phyloP scores from a whole-genome alignment of 495 filamentous ascomycete genomes.

The Cetradonia linearis region DNA sequence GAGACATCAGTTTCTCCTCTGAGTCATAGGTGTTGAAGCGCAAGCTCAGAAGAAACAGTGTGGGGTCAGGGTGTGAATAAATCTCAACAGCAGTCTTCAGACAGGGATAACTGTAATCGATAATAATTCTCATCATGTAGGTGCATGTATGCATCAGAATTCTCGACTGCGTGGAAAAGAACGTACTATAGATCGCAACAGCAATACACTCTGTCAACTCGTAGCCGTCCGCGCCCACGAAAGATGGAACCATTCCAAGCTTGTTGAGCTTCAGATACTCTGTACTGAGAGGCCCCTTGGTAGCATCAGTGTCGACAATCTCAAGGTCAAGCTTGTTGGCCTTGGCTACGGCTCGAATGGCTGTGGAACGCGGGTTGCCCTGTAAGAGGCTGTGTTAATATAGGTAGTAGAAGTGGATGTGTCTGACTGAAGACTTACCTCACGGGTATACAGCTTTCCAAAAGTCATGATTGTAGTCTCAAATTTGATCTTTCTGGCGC shows the following conservation, averaged over 20 bases:
- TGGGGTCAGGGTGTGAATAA: constrained; percentile 49
- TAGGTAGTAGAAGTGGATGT: constrained; percentile 16
- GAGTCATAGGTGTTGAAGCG: constrained; percentile 23
- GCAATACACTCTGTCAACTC: constrained; percentile 80
- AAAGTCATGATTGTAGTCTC: constrained; percentile 59
- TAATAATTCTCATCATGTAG: constrained; percentile 70
- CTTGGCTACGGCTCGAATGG: constrained; percentile 85
- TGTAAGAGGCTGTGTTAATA: constrained; percentile 29
- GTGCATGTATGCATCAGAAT: constrained; percentile 13
- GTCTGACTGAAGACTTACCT: constrained; percentile 47
- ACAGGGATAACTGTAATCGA: constrained; percentile 94
- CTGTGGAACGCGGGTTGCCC: constrained; percentile 83
- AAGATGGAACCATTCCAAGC: constrained; percentile 83
- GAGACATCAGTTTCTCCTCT: constrained; percentile 28
- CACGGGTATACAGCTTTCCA: constrained; percentile 87
- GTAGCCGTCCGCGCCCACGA: constrained; percentile 88
- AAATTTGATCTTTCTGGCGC: background rate
- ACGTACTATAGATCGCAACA: constrained; percentile 95
- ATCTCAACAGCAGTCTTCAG: constrained; percentile 86
- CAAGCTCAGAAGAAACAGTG: constrained; percentile 31
- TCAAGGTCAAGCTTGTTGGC: constrained; percentile 88
- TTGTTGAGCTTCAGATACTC: constrained; percentile 81
- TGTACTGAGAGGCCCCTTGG: constrained; percentile 41
- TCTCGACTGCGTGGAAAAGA: constrained; percentile 11
- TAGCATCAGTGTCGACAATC: constrained; percentile 57